Conservation (phyloP, 108 stramenopile species). For the Schizochytrium sp. region DNA sequence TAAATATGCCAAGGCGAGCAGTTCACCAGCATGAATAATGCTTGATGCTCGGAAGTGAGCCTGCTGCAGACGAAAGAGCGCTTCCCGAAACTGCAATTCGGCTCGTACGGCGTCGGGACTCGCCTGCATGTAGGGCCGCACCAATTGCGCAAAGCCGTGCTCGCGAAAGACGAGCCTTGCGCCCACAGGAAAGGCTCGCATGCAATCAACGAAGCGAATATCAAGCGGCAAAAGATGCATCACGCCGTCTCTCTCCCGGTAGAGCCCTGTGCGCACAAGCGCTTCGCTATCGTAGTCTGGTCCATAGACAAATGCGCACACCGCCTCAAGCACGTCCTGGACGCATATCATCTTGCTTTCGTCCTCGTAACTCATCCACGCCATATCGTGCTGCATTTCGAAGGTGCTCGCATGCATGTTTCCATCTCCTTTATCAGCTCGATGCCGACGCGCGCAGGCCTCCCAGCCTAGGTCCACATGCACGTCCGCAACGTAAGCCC, state of each 20-base stretch:
- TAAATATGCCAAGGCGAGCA: not conserved
- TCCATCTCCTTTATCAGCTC: no score
- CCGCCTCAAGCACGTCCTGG: not conserved
- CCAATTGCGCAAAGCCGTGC: not conserved
- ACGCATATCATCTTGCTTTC: not conserved
- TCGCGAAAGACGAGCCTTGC: not conserved
- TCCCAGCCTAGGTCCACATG: not conserved
- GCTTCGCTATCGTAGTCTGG: not conserved
- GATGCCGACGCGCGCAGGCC: not conserved
- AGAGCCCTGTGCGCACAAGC: not conserved
- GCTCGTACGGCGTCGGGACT: not conserved
- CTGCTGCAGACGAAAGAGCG: not conserved
- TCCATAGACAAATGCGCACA: not conserved
- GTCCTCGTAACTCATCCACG: no score
- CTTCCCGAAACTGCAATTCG: not conserved
- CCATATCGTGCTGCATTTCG: no score
- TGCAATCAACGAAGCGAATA: not conserved
- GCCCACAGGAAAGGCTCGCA: not conserved
- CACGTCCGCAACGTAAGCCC: not conserved
- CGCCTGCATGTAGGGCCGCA: not conserved
- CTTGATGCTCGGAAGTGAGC: not conserved
- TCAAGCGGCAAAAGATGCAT: not conserved
- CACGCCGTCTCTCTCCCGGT: not conserved
- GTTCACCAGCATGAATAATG: not conserved
- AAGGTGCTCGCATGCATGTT: no score